phyloP scores from a whole-genome alignment of 179 eudicot genomes.

The Amaranthus tricolor region DNA sequence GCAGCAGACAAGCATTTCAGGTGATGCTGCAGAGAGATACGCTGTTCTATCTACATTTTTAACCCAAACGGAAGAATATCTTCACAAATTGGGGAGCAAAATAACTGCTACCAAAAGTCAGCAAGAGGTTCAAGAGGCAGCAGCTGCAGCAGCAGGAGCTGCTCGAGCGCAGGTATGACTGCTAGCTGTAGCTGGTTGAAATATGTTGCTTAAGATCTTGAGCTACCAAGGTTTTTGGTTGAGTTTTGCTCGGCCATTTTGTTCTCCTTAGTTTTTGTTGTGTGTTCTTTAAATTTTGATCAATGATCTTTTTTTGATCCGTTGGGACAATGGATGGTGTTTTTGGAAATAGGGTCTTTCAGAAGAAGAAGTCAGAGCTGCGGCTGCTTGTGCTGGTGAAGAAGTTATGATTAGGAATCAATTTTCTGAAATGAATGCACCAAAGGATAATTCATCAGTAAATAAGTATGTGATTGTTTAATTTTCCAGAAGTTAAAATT shows the following conservation, averaged over 20 bases:
- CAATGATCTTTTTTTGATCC: neutral
- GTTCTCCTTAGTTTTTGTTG: neutral
- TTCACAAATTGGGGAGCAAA: constrained; percentile 85
- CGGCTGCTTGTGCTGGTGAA: constrained; percentile 96
- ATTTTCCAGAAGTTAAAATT: constrained; percentile 7
- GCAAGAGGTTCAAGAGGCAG: constrained; percentile 98
- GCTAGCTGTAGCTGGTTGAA: constrained; percentile 14
- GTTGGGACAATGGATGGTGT: neutral
- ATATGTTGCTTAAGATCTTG: constrained; percentile 2
- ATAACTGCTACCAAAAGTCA: constrained; percentile 89
- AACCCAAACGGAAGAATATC: constrained; percentile 91
- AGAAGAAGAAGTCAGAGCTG: constrained; percentile 95
- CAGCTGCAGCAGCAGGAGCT: constrained; percentile 80
- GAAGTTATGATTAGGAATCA: constrained; percentile 96
- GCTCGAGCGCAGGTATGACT: constrained; percentile 81
- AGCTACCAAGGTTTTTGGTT: neutral
- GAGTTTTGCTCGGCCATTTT: neutral
- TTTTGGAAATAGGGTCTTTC: constrained; percentile 65
- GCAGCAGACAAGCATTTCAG: constrained; percentile 87
- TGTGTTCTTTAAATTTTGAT: neutral
- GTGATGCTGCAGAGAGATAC: constrained; percentile 95
- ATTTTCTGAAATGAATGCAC: constrained; percentile 98
- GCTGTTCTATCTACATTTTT: constrained; percentile 89
- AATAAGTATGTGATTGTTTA: constrained; percentile 65
- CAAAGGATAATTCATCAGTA: constrained; percentile 75